phyloP scores from a whole-genome alignment of 2,329 filamentous ascomycete species.

The Trichoderma polysporum region DNA sequence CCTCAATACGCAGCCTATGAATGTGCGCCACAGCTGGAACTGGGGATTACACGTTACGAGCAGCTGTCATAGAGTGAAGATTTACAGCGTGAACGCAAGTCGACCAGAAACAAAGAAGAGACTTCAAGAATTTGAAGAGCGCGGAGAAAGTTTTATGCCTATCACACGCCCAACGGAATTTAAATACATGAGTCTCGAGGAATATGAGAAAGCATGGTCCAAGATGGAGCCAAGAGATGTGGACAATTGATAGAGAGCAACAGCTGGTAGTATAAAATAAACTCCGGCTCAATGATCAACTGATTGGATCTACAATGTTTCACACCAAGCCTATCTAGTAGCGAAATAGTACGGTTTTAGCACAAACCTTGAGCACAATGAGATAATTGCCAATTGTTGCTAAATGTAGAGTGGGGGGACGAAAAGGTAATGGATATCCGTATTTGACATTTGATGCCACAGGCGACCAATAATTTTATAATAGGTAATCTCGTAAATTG shows the following conservation, averaged over 20 bases:
- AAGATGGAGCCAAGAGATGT: neutral
- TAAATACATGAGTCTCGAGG: neutral
- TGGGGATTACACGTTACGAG: conserved; percentile 66
- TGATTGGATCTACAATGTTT: no score
- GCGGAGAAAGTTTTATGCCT: neutral
- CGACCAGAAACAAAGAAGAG: conserved; percentile 48
- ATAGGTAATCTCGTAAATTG: no score
- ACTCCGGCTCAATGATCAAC: no score
- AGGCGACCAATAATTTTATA: no score
- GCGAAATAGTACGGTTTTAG: no score
- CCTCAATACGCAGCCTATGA: conserved; percentile 59
- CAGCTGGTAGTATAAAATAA: neutral
- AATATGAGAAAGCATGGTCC: neutral
- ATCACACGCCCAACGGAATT: neutral
- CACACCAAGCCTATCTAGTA: no score
- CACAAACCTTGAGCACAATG: no score
- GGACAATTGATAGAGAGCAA: neutral
- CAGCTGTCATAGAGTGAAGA: conserved; percentile 58
- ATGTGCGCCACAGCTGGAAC: conserved; percentile 58
- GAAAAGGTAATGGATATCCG: no score
- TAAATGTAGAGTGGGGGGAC: no score
- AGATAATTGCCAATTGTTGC: no score
- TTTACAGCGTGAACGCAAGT: conserved; percentile 62
- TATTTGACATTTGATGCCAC: no score
- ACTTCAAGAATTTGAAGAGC: conserved; percentile 49